Evolutionary conservation across 163 green algal species (phyloP).

Genomic region (Trebouxia gelatinosa): DNA sequence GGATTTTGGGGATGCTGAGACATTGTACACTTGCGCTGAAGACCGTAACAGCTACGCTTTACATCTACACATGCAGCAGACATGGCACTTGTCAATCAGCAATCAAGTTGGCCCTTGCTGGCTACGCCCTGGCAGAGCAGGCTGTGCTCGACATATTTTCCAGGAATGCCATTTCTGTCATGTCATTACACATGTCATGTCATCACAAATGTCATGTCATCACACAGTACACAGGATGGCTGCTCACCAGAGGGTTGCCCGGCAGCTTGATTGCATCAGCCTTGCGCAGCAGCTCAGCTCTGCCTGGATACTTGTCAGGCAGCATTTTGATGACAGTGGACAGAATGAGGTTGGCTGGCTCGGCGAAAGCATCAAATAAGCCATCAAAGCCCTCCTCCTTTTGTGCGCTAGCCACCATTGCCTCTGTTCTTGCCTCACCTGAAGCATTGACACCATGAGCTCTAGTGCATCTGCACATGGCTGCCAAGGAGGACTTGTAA

Average conservation of each 20-base stretch:
- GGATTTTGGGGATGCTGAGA: too few species aligned
- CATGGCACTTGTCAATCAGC: neutral
- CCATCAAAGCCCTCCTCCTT: slow-evolving; percentile 36
- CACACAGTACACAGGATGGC: neutral
- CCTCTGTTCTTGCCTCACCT: slow-evolving; percentile 46
- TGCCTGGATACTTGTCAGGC: slow-evolving; percentile 8
- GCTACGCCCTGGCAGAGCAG: too few species aligned
- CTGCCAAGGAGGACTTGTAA: neutral
- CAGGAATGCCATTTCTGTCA: neutral
- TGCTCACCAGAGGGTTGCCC: slow-evolving; percentile 46
- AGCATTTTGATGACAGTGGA: slow-evolving; percentile 41
- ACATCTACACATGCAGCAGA: too few species aligned
- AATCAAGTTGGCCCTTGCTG: too few species aligned
- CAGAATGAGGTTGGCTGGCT: slow-evolving; percentile 51
- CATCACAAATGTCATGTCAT: neutral
- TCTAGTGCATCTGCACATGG: neutral
- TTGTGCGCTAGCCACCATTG: slow-evolving; percentile 38
- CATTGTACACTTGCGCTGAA: too few species aligned
- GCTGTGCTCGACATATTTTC: neutral
- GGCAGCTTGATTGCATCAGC: slow-evolving; percentile 47
- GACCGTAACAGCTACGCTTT: too few species aligned
- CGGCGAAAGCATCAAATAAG: slow-evolving; percentile 50
- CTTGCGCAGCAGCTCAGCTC: slow-evolving; percentile 21
- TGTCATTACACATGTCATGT: neutral
- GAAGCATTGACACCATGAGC: neutral